Evolutionary conservation across 169 alveolate genomes (phyloP), one percentile per base, ranked within the genome.

Genomic region (Plasmodium gaboni): DNA sequence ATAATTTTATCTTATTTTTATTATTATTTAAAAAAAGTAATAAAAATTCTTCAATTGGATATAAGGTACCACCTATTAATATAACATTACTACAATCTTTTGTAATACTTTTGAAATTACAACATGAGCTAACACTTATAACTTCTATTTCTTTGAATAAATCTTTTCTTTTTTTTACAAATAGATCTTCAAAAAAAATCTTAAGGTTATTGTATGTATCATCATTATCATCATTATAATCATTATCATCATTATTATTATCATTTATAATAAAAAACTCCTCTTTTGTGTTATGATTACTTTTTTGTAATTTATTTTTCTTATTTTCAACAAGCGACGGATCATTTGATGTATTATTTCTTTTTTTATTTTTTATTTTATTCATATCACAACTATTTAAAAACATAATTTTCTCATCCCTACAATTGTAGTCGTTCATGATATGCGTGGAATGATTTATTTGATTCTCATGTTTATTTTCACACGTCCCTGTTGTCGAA

Each of bases 21-120:
- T 64, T 28, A 53, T 51, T 69, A 64, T 12, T 63, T 67, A 76
- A 55, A 32, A 88, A 53, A 4, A 94, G 74, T 70, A 89, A 83
- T 60, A 78, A 83, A 48, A 93, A 94, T 72, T 94, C 97, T 38
- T 87, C 88, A n/a, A 94, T 46, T 46, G 97, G 97, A 44, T 94
- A 92, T 50, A 94, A 57, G 0, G 97, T 94, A 13, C 96, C 96
- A 9, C 96, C 96, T 32, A 93, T 90, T 28, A 93, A 67, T 61
- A 93, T 87, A 8, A 93, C 83, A 42, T 92, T 71, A 26, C 72
- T 87, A 60, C 94, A 87, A 44, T 93, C 71, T 61, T 72, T 67
- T 1, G 85, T 65, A 13, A 93, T 63, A n/a, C 67, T 59, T 19
- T 65, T 67, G 53, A 93, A 93, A 24, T 71, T 83, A 17, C 73